These are phyloP conservation scores for Limtongia smithiae DNA, from an alignment of 805 yeast genomes.

Conservation along the genomic window DNA sequence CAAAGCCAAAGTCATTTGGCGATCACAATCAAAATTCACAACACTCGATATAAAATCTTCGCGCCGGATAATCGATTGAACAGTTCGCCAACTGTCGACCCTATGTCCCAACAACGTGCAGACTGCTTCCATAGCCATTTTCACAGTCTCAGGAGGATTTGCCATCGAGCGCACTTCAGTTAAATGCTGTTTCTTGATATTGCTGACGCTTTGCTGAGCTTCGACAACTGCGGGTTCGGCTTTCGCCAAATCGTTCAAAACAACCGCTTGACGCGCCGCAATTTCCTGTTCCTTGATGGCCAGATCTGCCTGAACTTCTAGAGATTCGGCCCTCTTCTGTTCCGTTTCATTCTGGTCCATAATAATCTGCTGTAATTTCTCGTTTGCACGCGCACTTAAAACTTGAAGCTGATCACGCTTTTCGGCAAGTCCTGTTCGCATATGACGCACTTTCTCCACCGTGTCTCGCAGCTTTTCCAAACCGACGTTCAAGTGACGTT, in stretches of 20 bases:
- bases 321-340: constrained; percentile 78
- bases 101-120: constrained; percentile 75
- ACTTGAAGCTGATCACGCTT: constrained; percentile 49
- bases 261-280: constrained; percentile 49
- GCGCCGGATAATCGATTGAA: constrained; percentile 69
- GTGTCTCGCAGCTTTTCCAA: constrained; percentile 73
- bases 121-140: constrained; percentile 80
- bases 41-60: constrained; percentile 86
- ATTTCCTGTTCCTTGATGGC: constrained; percentile 64
- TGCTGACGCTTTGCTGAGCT: constrained; percentile 86
- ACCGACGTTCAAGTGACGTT: constrained; percentile 70
- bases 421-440: constrained; percentile 51
- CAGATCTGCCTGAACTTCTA: constrained; percentile 67
- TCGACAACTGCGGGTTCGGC: constrained; percentile 84
- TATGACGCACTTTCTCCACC: constrained; percentile 61
- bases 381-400: constrained; percentile 67
- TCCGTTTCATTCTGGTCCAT: constrained; percentile 89
- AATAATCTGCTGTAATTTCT: constrained; percentile 70
- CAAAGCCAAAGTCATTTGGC: constrained; percentile 52
- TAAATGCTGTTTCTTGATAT: constrained; percentile 86
- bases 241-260: constrained; percentile 58
- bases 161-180: constrained; percentile 85
- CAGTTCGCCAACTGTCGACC: constrained; percentile 71
- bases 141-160: constrained; percentile 87
- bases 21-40: constrained; percentile 65